Evolutionary conservation across 495 filamentous ascomycete genomes (phyloP), one percentile per base, ranked within the genome.

Genomic region (Aspergillus hancockii): DNA sequence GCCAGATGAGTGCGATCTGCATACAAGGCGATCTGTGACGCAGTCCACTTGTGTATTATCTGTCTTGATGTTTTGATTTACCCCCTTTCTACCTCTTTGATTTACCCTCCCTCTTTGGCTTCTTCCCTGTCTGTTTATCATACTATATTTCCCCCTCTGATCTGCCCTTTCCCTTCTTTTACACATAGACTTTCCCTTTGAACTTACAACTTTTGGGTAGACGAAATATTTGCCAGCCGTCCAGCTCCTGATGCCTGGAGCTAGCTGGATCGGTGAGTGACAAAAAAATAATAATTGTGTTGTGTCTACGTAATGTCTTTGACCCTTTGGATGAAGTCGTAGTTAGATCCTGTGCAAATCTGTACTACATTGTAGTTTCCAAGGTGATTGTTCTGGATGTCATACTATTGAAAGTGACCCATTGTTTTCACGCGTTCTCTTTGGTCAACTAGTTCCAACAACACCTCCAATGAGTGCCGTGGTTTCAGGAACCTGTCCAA

Each of bases 161-260:
- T 67, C 61, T 71, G 61, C 36, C 16, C 31, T 34, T 57, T 19
- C 22, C 43, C 46, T 56, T 47, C 16, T 23, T 22, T 34, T 56
- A 55, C 38, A 57, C 41, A 65, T 63, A 64, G 62, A 64, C 54
- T 57, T 62, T 52, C 49, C 30, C 49, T 62, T 31, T 46, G 49
- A 36, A 36, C 32, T 36, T 36, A 10, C 32, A 36, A 36, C n/a
- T 28, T n/a, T 58, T 58, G 45, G 57, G 56, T 58, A 60, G 65
- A 64, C 45, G 36, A 46, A n/a, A 38, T 53, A 30, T 25, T 49
- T 46, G 47, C 28, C 25, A 47, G 38, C 36, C 31, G 25, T 58
- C 36, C 52, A 50, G 60, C 28, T 52, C 57, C 67, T 63, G 57
- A 63, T 41, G 61, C 61, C 67, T 64, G 62, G 62, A 56, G 67